Evolutionary conservation across 2,329 filamentous ascomycete genomes (phyloP), one percentile per base, ranked within the genome.

Genomic region (Aspergillus costaricaensis): DNA sequence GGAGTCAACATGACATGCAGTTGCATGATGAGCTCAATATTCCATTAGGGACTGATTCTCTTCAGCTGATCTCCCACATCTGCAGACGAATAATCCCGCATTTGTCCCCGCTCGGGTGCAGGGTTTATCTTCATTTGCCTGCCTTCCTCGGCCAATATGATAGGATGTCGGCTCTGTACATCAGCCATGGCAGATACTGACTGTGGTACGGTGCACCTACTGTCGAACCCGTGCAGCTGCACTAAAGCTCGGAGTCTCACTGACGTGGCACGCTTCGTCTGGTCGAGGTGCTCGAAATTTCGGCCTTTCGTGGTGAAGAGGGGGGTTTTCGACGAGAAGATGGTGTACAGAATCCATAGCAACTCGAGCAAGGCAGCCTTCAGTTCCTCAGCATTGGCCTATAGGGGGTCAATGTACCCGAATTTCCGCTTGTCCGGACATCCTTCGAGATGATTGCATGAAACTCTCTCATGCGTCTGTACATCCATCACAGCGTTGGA

Each of bases 51-150:
- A 67, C 66, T 68, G 66, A 71, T 70, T 66, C 66, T 64, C 65
- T 77, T 77, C 75, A 77, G 75, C 74, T 77, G 75, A 77, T 76
- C 74, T 73, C 63, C 70, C 67, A 71, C 66, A 64, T 68, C 73
- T 77, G 75, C 75, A 77, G 71, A 75, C 59, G 65, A 67, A 68
- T 72, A 70, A 72, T 75, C 68, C 71, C 69, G 72, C 75, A 76
- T 76, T 62, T 66, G 68, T 57, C 71, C 70, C 70, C 70, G 67
- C 71, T 71, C 68, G 71, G 70, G 69, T 76, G 72, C 74, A 74
- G 71, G 72, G 72, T 71, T 70, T 65, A 67, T 64, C 62, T 59
- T 69, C 66, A 63, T 62, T 66, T 55, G 65, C 65, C 68, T 69
- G 64, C 66, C 61, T 57, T 58, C 54, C 65, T 67, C 62, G 66